Evolutionary conservation across 2,329 filamentous ascomycete species (phyloP).

Genomic region (Diaporthe longicolla): DNA sequence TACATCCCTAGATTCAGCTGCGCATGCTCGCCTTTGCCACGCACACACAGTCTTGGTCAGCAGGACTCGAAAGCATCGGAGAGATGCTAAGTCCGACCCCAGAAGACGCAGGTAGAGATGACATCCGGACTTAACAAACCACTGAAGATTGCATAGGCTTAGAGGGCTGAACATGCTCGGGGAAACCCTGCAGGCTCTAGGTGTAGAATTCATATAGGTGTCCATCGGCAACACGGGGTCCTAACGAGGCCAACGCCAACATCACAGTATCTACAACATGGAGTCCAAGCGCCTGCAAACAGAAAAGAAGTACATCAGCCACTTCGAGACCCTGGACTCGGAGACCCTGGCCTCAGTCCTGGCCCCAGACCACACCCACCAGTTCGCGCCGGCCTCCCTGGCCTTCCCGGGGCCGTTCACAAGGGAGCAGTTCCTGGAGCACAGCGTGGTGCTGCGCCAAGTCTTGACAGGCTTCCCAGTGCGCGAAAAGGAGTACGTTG

Average conservation of each 20-base stretch:
- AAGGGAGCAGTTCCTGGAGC: constrained; percentile 16
- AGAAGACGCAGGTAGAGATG: not conserved
- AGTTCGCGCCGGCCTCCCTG: constrained; percentile 35
- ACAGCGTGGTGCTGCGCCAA: constrained; percentile 17
- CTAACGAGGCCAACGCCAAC: too few relatives aligned
- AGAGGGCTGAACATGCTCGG: not conserved
- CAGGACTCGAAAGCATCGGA: not conserved
- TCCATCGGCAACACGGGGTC: too few relatives aligned
- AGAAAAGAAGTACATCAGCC: constrained; percentile 29
- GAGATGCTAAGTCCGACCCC: not conserved
- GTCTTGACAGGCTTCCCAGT: constrained; percentile 36
- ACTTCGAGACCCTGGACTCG: constrained; percentile 30
- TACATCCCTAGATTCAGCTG: not conserved
- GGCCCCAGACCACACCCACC: constrained; percentile 26
- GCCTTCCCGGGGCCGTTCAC: constrained; percentile 1
- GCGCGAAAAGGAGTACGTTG: constrained; percentile 14
- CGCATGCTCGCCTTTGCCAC: not conserved
- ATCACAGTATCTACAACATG: not conserved
- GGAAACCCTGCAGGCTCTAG: not conserved
- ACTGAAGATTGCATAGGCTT: not conserved
- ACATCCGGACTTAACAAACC: not conserved
- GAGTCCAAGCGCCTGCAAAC: constrained; percentile 35
- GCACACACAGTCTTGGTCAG: not conserved
- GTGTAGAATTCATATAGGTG: too few relatives aligned
- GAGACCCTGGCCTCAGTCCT: constrained; percentile 26